Conservation (phyloP, 1,139 yeast species). For the Ashbya aceris region DNA sequence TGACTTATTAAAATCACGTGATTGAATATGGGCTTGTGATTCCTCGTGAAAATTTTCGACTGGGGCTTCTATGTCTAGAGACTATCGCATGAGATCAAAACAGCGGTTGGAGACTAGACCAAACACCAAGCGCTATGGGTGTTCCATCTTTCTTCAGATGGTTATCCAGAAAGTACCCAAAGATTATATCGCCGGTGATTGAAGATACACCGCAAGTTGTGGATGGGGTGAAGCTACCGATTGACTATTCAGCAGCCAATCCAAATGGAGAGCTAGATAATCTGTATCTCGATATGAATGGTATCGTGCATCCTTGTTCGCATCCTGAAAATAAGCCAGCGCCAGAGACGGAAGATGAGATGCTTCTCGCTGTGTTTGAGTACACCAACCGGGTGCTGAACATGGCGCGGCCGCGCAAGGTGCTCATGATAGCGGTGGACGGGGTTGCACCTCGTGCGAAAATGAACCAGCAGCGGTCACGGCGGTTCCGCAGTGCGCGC, state of each 20-base stretch:
- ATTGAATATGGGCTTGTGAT: too few species aligned
- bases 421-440: slow-evolving; percentile 94
- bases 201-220: slow-evolving; percentile 57
- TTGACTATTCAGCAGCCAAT: slow-evolving; percentile 65
- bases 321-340: slow-evolving; percentile 94
- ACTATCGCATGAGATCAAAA: too few species aligned
- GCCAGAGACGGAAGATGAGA: slow-evolving; percentile 90
- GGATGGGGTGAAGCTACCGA: slow-evolving; percentile 54
- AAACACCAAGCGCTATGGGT: slow-evolving; percentile 38
- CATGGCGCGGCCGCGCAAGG: slow-evolving; percentile 92
- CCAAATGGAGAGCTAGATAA: slow-evolving; percentile 95
- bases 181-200: slow-evolving; percentile 80
- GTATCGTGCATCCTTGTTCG: slow-evolving; percentile 95
- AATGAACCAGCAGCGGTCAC: slow-evolving; percentile 97
- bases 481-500: slow-evolving; percentile 91
- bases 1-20: too few species aligned
- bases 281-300: slow-evolving; percentile 89
- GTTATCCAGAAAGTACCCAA: slow-evolving; percentile 89
- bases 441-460: slow-evolving; percentile 99
- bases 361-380: slow-evolving; percentile 82
- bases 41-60: too few species aligned
- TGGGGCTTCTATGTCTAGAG: too few species aligned
- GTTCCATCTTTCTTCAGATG: slow-evolving; percentile 98
- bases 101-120: too few species aligned
- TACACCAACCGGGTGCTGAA: slow-evolving; percentile 82